phyloP scores from a whole-genome alignment of 768 basidiomycete genomes.

The Candolleomyces eurysporus region DNA sequence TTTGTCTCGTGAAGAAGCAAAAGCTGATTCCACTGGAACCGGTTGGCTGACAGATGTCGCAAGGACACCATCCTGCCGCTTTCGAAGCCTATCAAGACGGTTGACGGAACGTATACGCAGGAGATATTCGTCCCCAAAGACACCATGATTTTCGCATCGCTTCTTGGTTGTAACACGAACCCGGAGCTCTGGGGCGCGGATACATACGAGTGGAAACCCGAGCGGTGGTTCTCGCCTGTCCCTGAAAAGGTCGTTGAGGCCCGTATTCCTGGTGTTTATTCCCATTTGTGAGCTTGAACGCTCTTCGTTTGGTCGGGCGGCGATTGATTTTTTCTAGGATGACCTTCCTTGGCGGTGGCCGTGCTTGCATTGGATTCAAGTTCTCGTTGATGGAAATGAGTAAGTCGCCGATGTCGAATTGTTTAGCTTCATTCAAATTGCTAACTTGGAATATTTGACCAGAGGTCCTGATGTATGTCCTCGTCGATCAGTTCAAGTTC shows the following conservation, averaged over 20 bases:
- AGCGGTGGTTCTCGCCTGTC: slow-evolving; percentile 39
- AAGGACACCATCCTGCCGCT: slow-evolving; percentile 38
- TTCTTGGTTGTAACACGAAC: slow-evolving; percentile 31
- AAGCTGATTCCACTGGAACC: background rate
- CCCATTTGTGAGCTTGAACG: slow-evolving; percentile 9
- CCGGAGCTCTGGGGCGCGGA: slow-evolving; percentile 40
- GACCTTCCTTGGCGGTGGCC: slow-evolving; percentile 4
- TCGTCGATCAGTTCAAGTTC: slow-evolving; percentile 24
- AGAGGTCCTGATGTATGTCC: slow-evolving; percentile 21
- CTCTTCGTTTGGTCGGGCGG: background rate
- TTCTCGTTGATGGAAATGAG: slow-evolving; percentile 11
- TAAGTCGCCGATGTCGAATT: background rate
- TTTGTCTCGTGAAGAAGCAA: no score
- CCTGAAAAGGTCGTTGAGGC: slow-evolving; percentile 24
- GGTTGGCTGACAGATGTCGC: slow-evolving; percentile 7
- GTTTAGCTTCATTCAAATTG: background rate
- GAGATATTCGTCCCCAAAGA: slow-evolving; percentile 41
- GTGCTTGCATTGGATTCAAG: slow-evolving; percentile 10
- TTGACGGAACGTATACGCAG: slow-evolving; percentile 29
- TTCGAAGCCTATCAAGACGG: slow-evolving; percentile 37
- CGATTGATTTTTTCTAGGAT: background rate
- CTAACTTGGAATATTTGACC: background rate
- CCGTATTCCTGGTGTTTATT: slow-evolving; percentile 19
- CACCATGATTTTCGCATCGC: slow-evolving; percentile 38
- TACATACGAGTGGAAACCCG: slow-evolving; percentile 40